Evolutionary conservation across 2,329 filamentous ascomycete genomes (phyloP).

Genomic region (Talaromyces sp.): DNA sequence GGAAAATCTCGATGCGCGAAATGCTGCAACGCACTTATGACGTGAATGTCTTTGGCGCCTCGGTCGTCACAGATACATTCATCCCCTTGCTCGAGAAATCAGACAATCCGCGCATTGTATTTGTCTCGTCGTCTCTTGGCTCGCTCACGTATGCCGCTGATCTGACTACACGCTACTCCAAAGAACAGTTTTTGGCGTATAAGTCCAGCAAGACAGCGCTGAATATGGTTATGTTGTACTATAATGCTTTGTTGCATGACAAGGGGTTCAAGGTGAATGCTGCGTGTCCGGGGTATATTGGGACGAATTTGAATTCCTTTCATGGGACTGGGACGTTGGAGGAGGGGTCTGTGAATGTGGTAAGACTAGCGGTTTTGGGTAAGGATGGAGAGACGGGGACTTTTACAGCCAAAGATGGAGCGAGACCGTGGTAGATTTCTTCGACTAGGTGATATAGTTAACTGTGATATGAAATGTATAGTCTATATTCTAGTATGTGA

Average conservation of each 20-base stretch:
- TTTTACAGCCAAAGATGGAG: slow-evolving; percentile 22
- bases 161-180: slow-evolving; percentile 19
- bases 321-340: slow-evolving; percentile 7
- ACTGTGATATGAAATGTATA: no score
- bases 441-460: no score
- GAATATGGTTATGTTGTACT: slow-evolving; percentile 46
- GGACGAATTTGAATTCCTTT: slow-evolving; percentile 20
- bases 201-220: slow-evolving; percentile 44
- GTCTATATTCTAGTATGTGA: neutral
- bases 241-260: slow-evolving; percentile 37
- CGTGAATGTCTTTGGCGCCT: slow-evolving; percentile 31
- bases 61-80: slow-evolving; percentile 27
- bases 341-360: slow-evolving; percentile 22
- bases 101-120: slow-evolving; percentile 24
- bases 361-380: slow-evolving; percentile 21
- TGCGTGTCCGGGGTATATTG: slow-evolving; percentile 25
- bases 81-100: slow-evolving; percentile 27
- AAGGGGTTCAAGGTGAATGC: slow-evolving; percentile 30
- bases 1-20: slow-evolving; percentile 14
- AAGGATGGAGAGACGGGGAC: slow-evolving; percentile 22
- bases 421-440: slow-evolving; percentile 20
- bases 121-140: slow-evolving; percentile 27
- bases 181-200: slow-evolving; percentile 29
- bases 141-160: slow-evolving; percentile 23
- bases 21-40: slow-evolving; percentile 22